phyloP scores from a whole-genome alignment of 1,284 basidiomycete genomes.

The Trametes polyzona region DNA sequence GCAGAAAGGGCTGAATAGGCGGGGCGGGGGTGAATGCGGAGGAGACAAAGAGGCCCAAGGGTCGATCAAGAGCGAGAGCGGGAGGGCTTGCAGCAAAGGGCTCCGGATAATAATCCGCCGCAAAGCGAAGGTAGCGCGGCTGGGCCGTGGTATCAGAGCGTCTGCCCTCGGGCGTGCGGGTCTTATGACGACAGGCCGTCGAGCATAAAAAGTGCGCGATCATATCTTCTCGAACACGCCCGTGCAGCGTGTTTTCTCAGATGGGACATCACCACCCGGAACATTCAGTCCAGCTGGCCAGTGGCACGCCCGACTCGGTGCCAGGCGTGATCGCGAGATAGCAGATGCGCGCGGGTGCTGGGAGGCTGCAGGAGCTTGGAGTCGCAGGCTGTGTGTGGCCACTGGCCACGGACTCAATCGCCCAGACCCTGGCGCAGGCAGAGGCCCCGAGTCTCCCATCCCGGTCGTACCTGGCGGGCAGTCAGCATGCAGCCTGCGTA shows the following conservation, averaged over 20 bases:
- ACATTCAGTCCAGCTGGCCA: constrained; percentile 14
- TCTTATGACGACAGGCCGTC: constrained; percentile 37
- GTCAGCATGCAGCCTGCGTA: constrained; percentile 21
- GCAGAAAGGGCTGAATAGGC: no score
- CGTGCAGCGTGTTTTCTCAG: constrained; percentile 27
- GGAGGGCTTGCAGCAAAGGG: neutral
- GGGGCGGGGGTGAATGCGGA: constrained; percentile 6
- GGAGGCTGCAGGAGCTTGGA: no score
- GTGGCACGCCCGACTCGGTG: no score
- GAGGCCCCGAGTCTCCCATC: neutral
- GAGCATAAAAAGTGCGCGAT: constrained; percentile 25
- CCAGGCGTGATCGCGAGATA: constrained; percentile 23
- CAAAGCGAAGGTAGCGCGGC: constrained; percentile 17
- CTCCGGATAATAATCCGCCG: constrained; percentile 9
- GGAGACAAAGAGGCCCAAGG: constrained; percentile 13
- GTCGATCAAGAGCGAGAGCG: constrained; percentile 3
- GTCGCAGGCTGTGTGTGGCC: no score
- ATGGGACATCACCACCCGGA: constrained; percentile 27
- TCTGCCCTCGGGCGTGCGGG: constrained; percentile 16
- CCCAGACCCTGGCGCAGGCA: neutral
- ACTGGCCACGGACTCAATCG: constrained; percentile 6
- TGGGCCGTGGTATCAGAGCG: constrained; percentile 14
- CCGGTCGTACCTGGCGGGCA: constrained; percentile 16
- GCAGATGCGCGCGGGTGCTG: constrained; percentile 12
- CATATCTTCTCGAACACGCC: constrained; percentile 24